phyloP scores from a whole-genome alignment of 2,329 filamentous ascomycete genomes.

The Mollisia scopiformis region DNA sequence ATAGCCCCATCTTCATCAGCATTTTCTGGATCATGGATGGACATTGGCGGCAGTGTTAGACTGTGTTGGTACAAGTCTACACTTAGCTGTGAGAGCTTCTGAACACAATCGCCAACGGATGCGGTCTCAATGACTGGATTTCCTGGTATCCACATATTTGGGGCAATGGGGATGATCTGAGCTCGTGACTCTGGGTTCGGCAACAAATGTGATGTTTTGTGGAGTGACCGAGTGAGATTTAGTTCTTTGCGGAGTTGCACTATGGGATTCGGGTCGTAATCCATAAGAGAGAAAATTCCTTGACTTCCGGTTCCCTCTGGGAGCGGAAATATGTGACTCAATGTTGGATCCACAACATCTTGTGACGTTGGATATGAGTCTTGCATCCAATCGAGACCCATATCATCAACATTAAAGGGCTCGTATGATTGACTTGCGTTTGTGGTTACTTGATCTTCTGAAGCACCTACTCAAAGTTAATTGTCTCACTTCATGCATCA shows the following conservation, averaged over 20 bases:
- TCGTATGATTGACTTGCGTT: background rate
- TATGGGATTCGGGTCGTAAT: background rate
- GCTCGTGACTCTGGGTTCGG: background rate
- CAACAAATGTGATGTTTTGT: background rate
- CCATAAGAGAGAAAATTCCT: background rate
- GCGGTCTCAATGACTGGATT: background rate
- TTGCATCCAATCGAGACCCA: conserved; percentile 6
- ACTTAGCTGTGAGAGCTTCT: conserved; percentile 26
- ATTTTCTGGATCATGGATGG: conserved; percentile 22
- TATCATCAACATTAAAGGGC: background rate
- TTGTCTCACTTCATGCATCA: background rate
- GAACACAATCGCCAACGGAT: conserved; percentile 18
- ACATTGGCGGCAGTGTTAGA: conserved; percentile 24
- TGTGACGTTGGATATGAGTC: background rate
- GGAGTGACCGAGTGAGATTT: background rate
- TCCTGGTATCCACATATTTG: background rate
- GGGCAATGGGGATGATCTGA: background rate
- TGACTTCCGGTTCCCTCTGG: background rate
- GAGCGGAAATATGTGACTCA: conserved; percentile 3
- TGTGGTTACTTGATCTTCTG: background rate
- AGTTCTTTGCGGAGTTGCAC: background rate
- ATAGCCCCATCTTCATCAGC: background rate
- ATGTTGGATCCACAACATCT: background rate
- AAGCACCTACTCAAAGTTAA: background rate
- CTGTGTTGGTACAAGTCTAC: conserved; percentile 24